Evolutionary conservation across 2,329 filamentous ascomycete genomes (phyloP).

Genomic region (Xylaria arbuscula): DNA sequence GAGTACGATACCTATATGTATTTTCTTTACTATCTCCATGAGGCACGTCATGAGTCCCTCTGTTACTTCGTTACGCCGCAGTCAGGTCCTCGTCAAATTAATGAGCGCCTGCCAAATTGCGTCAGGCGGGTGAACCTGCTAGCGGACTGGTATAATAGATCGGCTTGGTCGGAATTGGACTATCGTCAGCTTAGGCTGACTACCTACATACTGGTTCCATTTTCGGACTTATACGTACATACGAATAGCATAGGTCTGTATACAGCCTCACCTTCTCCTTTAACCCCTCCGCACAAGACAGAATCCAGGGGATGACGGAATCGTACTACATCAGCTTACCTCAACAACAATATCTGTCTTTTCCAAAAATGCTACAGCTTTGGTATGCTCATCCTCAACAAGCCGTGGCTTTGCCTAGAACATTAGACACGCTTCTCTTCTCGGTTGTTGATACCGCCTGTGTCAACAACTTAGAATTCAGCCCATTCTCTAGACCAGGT

Average conservation of each 20-base stretch:
- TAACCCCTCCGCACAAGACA: constrained; percentile 22
- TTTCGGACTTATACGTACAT: too few relatives aligned
- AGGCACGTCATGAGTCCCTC: constrained; percentile 14
- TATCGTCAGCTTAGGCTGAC: constrained; percentile 27
- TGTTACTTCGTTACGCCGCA: neutral
- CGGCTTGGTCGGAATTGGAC: constrained; percentile 12
- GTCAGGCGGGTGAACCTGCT: neutral
- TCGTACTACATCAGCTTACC: neutral
- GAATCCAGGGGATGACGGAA: constrained; percentile 8
- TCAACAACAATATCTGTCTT: neutral
- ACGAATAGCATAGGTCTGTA: neutral
- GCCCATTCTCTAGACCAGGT: neutral
- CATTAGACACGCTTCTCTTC: neutral
- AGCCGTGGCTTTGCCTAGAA: too few relatives aligned
- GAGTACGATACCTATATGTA: neutral
- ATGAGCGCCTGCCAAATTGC: constrained; percentile 16
- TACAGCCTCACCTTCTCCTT: constrained; percentile 16
- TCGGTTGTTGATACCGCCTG: neutral
- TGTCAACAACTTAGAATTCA: neutral
- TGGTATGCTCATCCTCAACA: neutral
- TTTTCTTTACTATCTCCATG: constrained; percentile 1
- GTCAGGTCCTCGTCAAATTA: constrained; percentile 11
- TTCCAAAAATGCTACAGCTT: neutral
- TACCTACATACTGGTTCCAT: neutral
- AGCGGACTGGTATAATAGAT: neutral